Conservation (phyloP, 2,329 filamentous ascomycete genomes). For the Diplocarpon mali region DNA sequence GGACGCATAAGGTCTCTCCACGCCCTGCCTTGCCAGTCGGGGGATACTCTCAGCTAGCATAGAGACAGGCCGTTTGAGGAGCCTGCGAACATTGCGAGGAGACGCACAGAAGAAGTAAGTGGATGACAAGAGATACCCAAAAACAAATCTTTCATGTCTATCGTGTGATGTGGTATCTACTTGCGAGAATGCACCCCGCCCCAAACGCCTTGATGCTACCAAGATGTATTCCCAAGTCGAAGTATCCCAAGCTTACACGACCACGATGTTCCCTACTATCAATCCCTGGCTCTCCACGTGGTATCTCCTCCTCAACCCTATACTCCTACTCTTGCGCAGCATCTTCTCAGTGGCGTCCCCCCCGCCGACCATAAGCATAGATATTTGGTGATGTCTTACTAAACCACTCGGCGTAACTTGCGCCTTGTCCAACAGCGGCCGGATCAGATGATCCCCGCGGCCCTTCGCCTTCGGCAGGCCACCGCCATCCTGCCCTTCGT, state of each 20-base stretch:
- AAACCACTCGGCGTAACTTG: slow-evolving; percentile 39
- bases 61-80: no score
- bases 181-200: no score
- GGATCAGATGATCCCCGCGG: slow-evolving; percentile 25
- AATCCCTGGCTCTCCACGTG: slow-evolving; percentile 72
- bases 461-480: slow-evolving; percentile 33
- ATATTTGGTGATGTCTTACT: slow-evolving; percentile 48
- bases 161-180: no score
- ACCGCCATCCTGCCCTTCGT: slow-evolving; percentile 23
- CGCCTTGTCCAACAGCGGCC: slow-evolving; percentile 63
- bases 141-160: no score
- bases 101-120: no score
- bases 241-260: slow-evolving; percentile 29
- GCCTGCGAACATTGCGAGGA: no score
- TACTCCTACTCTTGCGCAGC: slow-evolving; percentile 49
- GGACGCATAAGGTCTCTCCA: no score
- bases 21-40: no score
- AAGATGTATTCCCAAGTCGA: no score
- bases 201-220: no score
- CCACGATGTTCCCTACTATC: slow-evolving; percentile 66
- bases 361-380: slow-evolving; percentile 74
- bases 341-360: slow-evolving; percentile 53
- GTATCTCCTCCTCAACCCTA: slow-evolving; percentile 71
- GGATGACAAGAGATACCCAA: no score
- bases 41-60: no score